phyloP scores from a whole-genome alignment of 1,284 basidiomycete genomes.

The Rhizoctonia solani region DNA sequence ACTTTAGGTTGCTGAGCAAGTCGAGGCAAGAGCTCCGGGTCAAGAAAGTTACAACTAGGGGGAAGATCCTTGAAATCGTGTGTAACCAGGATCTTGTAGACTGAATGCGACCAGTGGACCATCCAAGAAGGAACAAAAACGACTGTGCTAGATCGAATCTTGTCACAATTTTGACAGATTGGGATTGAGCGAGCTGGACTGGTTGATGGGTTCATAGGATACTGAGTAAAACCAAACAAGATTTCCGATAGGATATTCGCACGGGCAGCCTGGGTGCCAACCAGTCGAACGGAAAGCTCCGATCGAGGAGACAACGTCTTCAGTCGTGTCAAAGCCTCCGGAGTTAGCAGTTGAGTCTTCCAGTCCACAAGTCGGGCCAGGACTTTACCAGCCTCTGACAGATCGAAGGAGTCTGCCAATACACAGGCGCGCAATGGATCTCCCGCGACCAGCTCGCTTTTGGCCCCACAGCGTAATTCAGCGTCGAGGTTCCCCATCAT shows the following conservation, averaged over 20 bases:
- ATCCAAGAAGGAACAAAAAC: not conserved
- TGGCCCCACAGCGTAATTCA: not conserved
- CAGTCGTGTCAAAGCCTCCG: not conserved
- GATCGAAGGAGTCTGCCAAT: not conserved
- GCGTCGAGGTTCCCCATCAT: slow-evolving; percentile 2
- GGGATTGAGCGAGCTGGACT: not conserved
- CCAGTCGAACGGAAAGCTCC: not conserved
- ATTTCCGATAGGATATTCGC: not conserved
- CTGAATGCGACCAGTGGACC: not conserved
- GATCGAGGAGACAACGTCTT: not conserved
- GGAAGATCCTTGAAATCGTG: not conserved
- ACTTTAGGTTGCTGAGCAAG: not conserved
- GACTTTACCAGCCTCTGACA: not conserved
- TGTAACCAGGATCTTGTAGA: not conserved
- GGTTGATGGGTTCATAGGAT: not conserved
- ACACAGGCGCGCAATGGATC: not conserved
- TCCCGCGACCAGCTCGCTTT: not conserved
- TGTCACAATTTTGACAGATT: not conserved
- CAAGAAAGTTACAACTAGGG: not conserved
- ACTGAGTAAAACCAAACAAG: not conserved
- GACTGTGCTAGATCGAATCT: not conserved
- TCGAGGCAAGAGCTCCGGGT: not conserved
- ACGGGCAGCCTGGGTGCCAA: not conserved
- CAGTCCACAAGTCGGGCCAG: not conserved
- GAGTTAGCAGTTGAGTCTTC: not conserved